A percentile compares a stretch with the other conserved stretches of the same genome.
phyloP scores from a whole-genome alignment of 2,329 filamentous ascomycete species.

The Diaporthe aspalathi region DNA sequence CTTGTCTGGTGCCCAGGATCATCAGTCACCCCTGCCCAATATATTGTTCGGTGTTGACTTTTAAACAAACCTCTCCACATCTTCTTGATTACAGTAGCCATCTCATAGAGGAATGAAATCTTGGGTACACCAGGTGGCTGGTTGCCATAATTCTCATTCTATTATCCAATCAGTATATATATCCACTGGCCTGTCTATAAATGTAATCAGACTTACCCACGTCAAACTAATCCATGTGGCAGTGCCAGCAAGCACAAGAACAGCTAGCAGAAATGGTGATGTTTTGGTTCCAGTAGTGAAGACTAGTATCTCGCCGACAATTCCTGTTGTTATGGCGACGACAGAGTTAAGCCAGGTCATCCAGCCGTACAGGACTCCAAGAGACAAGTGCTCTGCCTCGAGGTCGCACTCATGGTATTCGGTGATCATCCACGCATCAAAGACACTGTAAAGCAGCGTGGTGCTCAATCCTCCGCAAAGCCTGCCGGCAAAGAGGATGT shows the following conservation, averaged over 20 bases:
- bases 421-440: constrained; percentile 71
- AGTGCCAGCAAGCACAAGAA: constrained; percentile 46
- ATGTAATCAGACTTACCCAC: constrained; percentile 56
- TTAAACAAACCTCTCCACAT: constrained; percentile 13
- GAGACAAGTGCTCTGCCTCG: constrained; percentile 53
- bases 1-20: constrained; percentile 48
- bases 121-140: neutral
- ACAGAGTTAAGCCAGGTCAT: constrained; percentile 66
- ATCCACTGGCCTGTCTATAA: neutral
- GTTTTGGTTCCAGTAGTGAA: constrained; percentile 58
- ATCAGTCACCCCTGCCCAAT: neutral
- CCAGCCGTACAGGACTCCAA: constrained; percentile 64
- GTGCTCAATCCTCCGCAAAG: constrained; percentile 66
- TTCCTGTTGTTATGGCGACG: constrained; percentile 65
- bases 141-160: constrained; percentile 24
- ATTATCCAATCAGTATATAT: neutral
- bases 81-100: neutral
- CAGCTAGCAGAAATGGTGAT: constrained; percentile 51
- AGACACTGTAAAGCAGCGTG: constrained; percentile 67
- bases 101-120: neutral
- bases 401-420: constrained; percentile 64
- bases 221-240: constrained; percentile 57
- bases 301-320: constrained; percentile 65
- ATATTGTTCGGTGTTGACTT: neutral
- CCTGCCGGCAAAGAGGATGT: constrained; percentile 64